These are phyloP conservation scores for Heliamphora pulchella DNA, from an alignment of 179 eudicot genomes.

Conservation along the genomic window DNA sequence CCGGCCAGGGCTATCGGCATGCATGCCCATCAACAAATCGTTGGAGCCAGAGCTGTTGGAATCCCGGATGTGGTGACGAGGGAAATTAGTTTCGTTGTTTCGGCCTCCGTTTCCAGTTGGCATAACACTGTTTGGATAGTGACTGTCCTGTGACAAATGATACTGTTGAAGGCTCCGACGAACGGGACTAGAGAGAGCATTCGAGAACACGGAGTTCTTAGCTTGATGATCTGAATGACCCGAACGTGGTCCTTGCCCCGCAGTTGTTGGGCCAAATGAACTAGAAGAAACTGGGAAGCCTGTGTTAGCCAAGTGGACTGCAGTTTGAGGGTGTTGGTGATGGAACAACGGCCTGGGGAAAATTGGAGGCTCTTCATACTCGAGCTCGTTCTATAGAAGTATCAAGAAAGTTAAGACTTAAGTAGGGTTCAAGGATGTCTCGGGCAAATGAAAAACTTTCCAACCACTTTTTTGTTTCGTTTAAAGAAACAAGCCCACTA, in stretches of 20 bases:
- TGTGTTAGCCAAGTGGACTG: conserved; percentile 13
- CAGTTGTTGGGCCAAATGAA: conserved; percentile 13
- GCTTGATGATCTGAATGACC: conserved; percentile 29
- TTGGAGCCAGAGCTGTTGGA: conserved; percentile 20
- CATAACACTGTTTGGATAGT: conserved; percentile 16
- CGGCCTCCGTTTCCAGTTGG: conserved; percentile 9
- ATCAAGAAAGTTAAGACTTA: not conserved
- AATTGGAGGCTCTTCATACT: conserved; percentile 33
- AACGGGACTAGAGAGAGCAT: conserved; percentile 48
- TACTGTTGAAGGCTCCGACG: conserved; percentile 44
- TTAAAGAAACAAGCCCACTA: not conserved
- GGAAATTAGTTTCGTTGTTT: conserved; percentile 17
- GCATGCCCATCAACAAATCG: conserved; percentile 46
- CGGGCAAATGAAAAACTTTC: not conserved
- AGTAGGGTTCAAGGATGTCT: not conserved
- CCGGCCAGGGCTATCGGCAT: conserved; percentile 39
- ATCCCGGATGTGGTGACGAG: conserved; percentile 25
- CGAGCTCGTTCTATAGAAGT: conserved; percentile 36
- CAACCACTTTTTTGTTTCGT: not conserved
- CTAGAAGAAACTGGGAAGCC: conserved; percentile 16
- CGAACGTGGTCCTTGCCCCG: conserved; percentile 10
- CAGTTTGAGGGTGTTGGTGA: conserved; percentile 26
- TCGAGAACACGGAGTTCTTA: conserved; percentile 41
- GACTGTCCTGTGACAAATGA: conserved; percentile 34
- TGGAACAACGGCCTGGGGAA: conserved; percentile 29